Conservation (phyloP, 129 eudicot genomes). For the Pittosporum tobira region DNA sequence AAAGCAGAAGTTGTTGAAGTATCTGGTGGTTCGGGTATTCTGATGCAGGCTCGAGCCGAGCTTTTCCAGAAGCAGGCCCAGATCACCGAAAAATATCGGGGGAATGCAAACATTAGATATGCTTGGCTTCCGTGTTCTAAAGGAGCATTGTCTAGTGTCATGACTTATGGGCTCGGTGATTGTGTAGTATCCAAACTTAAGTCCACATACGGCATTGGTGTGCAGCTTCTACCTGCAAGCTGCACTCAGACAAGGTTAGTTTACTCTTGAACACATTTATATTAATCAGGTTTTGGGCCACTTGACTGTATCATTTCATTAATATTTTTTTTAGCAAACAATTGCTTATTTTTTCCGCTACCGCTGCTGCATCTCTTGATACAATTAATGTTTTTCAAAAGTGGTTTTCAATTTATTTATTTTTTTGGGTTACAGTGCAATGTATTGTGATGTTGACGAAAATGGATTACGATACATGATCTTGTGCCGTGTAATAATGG, state of each 20-base stretch:
- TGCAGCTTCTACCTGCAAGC: constrained; percentile 63
- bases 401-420: not conserved
- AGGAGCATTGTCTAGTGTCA: constrained; percentile 29
- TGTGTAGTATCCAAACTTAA: constrained; percentile 28
- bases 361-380: not conserved
- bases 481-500: constrained; percentile 89
- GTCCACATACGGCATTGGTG: constrained; percentile 53
- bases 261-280: not conserved
- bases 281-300: not conserved
- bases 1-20: constrained; percentile 38
- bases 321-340: not conserved
- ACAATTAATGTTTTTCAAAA: not conserved
- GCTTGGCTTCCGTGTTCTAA: constrained; percentile 71
- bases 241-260: constrained; percentile 62
- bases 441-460: constrained; percentile 76
- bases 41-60: constrained; percentile 40
- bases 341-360: constrained; percentile 3
- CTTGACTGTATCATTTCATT: not conserved
- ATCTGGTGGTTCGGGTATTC: constrained; percentile 25
- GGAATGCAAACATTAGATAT: constrained; percentile 60
- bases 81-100: constrained; percentile 61
- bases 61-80: constrained; percentile 73
- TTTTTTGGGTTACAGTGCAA: constrained; percentile 39
- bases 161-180: constrained; percentile 48
- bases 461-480: constrained; percentile 67